Evolutionary conservation across 2,329 filamentous ascomycete species (phyloP), one percentile per base, ranked within the genome.

Genomic region (Verticillium tricorpus): DNA sequence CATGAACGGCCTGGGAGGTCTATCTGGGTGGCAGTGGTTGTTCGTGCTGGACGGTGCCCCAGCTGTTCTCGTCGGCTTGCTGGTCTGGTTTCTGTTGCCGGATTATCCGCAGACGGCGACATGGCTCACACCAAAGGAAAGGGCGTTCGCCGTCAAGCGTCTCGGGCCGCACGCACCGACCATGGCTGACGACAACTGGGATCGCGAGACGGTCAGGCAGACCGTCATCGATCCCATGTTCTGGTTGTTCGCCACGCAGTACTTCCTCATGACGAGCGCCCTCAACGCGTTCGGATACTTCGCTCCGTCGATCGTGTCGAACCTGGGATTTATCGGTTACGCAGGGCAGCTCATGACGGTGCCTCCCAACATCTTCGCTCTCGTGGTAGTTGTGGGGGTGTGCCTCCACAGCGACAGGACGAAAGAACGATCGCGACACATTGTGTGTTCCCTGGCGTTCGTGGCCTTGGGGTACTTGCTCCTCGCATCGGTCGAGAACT

Each of bases 231-330:
- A 71, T 31, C 72, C 68, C 6, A 69, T 69, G 62, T 73, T 72
- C 66, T 73, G 71, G 71, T 64, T 72, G 1, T 73, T 69, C n/a
- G 68, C 68, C 5, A 35, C 66, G 4, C 66, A 69, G 35, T 72
- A 70, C 50, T 69, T 67, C 40, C 65, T 67, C 67, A 74, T 68
- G 69, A 66, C 67, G 45, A 70, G 71, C 66, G 70, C 70, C 0
- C 69, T 71, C 61, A 72, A 71, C 62, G 69, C 73, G 0, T 69
- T 74, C 6, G 68, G 67, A 1, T 74, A 74, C 61, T 75, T 74
- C 19, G 67, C 69, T 0, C 73, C 73, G 1, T 70, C 72, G 0
- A 75, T 75, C 25, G 67, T 75, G n/a, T 65, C 71, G 12, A 66
- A 68, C 0, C 68, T 74, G 5, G 72, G 73, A 6, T 75, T 73